Evolutionary conservation across 2,329 filamentous ascomycete genomes (phyloP), one percentile per base, ranked within the genome.

Genomic region (Epichloe scottii): DNA sequence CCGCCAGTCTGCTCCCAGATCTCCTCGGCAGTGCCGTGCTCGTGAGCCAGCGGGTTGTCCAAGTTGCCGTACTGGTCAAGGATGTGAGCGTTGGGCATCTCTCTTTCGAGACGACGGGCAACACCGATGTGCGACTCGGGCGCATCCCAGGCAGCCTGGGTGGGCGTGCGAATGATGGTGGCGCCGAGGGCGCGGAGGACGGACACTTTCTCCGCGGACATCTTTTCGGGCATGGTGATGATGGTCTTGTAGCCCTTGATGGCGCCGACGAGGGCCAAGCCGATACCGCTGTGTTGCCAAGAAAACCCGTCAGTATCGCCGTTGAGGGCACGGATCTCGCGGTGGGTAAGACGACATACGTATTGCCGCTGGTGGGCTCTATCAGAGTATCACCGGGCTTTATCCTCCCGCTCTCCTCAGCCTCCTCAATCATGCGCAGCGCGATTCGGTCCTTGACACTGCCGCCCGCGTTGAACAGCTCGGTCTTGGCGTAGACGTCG

Each of bases 221-320:
- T 98, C 77, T 98, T 98, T 73, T 98, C 93, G 48, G 93, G 93
- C 44, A 98, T 81, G 11, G 93, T 98, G 68, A 98, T 98, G 71
- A 98, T 97, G 40, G 90, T 94, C 71, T 91, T 91, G 77, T 97
- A 98, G 58, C 90, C 91, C 74, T 96, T 97, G 63, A 98, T 87
- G 15, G 93, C 93, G 52, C 82, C 91, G 17, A 97, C 91, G 35
- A 98, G 81, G 30, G 93, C 93, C 40, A 98, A 77, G 21, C 93
- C 93, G 58, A 98, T 98, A 58, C 93, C 93, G 52, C 74, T 77
- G 8, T 33, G 19, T 2, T 2, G 17, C 6, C 11, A 17, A 15
- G 4, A 8, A n/a, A 30, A 30, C 30, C 30, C 30, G 4, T 45
- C 42, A 30, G 42, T 4, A 17, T 14, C 2, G 23, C 8, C 4